Evolutionary conservation across 2,329 filamentous ascomycete genomes (phyloP).

Genomic region (Arthrinium puccinioides): DNA sequence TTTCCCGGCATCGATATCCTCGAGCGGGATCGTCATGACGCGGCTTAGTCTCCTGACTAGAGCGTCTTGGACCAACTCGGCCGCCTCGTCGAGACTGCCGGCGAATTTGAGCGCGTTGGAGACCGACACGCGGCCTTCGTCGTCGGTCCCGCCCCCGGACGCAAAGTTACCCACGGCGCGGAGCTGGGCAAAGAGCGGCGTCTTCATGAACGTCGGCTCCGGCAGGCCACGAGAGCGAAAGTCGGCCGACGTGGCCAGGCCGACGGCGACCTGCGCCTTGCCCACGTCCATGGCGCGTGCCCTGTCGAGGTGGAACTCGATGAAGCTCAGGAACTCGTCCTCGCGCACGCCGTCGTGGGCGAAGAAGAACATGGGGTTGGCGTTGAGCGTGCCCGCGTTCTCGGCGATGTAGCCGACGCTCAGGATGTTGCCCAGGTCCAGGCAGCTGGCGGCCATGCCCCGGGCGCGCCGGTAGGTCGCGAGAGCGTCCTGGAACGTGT

Average conservation of each 20-base stretch:
- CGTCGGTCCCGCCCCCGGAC: not conserved
- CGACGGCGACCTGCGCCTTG: not conserved
- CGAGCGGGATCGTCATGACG: conserved; percentile 21
- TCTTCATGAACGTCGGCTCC: conserved; percentile 1
- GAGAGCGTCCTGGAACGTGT: conserved; percentile 24
- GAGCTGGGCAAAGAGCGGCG: conserved; percentile 1
- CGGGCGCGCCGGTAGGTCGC: conserved; percentile 10
- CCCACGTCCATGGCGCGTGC: not conserved
- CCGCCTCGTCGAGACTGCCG: conserved; percentile 1
- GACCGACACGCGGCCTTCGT: conserved; percentile 1
- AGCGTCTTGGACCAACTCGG: conserved; percentile 12
- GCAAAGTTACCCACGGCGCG: not conserved
- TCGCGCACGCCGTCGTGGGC: conserved; percentile 8
- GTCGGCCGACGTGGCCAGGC: conserved; percentile 1
- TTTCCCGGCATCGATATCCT: conserved; percentile 20
- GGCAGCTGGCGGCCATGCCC: conserved; percentile 9
- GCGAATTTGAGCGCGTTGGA: conserved; percentile 2
- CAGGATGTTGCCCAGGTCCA: conserved; percentile 16
- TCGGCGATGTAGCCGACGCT: conserved; percentile 15
- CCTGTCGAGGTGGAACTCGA: conserved; percentile 1
- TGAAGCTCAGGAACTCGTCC: conserved; percentile 13
- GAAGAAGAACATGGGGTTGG: conserved; percentile 12
- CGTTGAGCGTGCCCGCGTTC: conserved; percentile 6
- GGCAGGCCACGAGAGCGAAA: not conserved
- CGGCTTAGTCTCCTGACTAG: conserved; percentile 22